phyloP scores from a whole-genome alignment of 495 filamentous ascomycete species.

The Annulohypoxylon maeteangense region DNA sequence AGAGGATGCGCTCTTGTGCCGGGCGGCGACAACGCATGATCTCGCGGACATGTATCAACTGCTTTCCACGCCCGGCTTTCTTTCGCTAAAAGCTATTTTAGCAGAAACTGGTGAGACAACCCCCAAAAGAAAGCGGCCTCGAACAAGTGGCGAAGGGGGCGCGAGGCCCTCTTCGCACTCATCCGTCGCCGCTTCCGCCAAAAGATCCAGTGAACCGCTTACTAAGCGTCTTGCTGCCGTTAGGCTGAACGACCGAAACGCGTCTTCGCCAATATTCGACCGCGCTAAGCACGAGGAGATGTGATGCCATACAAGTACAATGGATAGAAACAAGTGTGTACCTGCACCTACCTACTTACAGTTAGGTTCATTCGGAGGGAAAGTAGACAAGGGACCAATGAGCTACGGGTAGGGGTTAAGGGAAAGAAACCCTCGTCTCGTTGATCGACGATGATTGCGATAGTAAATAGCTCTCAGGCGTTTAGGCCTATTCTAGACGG shows the following conservation, averaged over 20 bases:
- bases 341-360: neutral
- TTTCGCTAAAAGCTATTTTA: conserved; percentile 90
- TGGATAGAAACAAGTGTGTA: neutral
- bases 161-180: conserved; percentile 37
- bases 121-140: conserved; percentile 75
- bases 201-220: conserved; percentile 73
- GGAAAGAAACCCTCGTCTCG: neutral
- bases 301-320: conserved; percentile 2
- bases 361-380: conserved; percentile 9
- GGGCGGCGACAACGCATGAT: conserved; percentile 81
- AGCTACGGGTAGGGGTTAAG: neutral
- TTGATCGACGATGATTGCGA: neutral
- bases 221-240: conserved; percentile 98
- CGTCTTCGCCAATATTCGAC: conserved; percentile 31
- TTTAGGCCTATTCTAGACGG: neutral
- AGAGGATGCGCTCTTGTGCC: conserved; percentile 87
- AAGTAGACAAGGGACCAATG: neutral
- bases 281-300: conserved; percentile 40
- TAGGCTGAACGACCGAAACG: conserved; percentile 75
- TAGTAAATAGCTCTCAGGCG: neutral
- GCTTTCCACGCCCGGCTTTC: conserved; percentile 87
- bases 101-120: conserved; percentile 95
- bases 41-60: conserved; percentile 81
- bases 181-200: conserved; percentile 41
- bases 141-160: conserved; percentile 55